Conservation (phyloP, 768 basidiomycete species). For the Lentinula raphanica region DNA sequence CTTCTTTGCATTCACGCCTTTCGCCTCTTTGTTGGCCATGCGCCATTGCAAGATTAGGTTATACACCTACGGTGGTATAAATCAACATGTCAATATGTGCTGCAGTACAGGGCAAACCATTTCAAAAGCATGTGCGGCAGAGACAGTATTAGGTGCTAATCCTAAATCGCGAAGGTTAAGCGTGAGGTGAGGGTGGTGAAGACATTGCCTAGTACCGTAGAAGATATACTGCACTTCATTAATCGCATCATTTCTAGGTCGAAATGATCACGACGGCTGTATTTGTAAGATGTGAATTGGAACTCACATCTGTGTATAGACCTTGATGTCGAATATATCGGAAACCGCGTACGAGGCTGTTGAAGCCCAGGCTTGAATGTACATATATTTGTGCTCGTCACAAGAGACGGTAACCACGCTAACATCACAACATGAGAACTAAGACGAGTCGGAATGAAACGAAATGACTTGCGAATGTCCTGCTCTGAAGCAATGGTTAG, state of each 20-base stretch:
- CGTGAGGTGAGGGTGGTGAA: background rate
- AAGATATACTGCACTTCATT: background rate
- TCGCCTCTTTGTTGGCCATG: conserved; percentile 12
- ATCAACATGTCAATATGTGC: background rate
- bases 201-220: background rate
- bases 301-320: background rate
- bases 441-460: background rate
- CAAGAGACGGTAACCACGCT: background rate
- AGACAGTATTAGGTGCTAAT: background rate
- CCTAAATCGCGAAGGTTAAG: background rate
- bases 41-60: conserved; percentile 23
- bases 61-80: conserved; percentile 16
- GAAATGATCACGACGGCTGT: background rate
- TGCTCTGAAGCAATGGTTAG: background rate
- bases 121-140: background rate
- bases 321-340: background rate
- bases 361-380: background rate
- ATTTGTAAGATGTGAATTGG: background rate
- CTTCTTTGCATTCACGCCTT: conserved; percentile 20
- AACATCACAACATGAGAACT: too few species aligned
- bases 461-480: background rate
- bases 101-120: background rate
- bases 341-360: background rate
- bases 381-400: background rate
- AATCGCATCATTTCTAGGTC: background rate